A percentile compares a stretch with the other conserved stretches of the same genome.
Evolutionary conservation across 208 protist genomes (phyloP).

Genomic region (Wallacemonas sp.): DNA sequence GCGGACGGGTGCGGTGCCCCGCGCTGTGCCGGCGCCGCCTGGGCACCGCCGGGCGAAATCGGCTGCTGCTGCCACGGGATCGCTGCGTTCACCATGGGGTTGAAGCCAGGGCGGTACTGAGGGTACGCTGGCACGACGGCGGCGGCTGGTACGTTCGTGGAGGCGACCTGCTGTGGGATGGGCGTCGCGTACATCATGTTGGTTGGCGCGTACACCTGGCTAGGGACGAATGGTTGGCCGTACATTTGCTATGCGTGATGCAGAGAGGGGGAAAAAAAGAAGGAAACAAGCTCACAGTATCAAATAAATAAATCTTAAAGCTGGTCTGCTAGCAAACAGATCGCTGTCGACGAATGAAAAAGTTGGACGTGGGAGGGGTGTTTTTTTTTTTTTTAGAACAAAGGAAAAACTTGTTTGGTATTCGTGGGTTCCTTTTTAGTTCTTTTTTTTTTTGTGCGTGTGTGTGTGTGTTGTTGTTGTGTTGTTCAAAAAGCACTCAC

Average conservation of each 20-base stretch:
- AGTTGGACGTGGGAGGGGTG: not conserved
- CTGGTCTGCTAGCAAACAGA: too few relatives aligned
- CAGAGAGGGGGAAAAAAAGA: conserved; percentile 10
- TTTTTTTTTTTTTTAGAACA: conserved; percentile 8
- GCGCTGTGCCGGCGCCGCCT: not conserved
- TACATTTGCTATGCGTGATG: conserved; percentile 48
- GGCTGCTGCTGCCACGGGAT: conserved; percentile 27
- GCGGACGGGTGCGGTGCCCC: not conserved
- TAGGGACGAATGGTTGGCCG: conserved; percentile 66
- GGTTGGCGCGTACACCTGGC: conserved; percentile 68
- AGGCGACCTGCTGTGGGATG: conserved; percentile 28
- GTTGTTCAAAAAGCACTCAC: too few relatives aligned
- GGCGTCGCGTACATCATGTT: conserved; percentile 73
- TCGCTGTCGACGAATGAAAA: too few relatives aligned
- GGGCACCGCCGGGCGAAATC: not conserved
- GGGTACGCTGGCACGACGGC: conserved; percentile 14
- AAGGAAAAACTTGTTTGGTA: too few relatives aligned
- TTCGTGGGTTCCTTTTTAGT: too few relatives aligned
- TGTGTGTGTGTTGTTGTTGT: too few relatives aligned
- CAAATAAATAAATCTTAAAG: too few relatives aligned
- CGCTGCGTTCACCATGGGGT: conserved; percentile 12
- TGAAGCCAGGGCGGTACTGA: conserved; percentile 10
- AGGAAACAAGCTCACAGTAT: too few relatives aligned
- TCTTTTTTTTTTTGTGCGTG: too few relatives aligned
- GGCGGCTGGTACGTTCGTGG: conserved; percentile 18